These are phyloP conservation scores for Craterostigma plantagineum DNA, from an alignment of 257 asterid genomes.

Conservation along the genomic window DNA sequence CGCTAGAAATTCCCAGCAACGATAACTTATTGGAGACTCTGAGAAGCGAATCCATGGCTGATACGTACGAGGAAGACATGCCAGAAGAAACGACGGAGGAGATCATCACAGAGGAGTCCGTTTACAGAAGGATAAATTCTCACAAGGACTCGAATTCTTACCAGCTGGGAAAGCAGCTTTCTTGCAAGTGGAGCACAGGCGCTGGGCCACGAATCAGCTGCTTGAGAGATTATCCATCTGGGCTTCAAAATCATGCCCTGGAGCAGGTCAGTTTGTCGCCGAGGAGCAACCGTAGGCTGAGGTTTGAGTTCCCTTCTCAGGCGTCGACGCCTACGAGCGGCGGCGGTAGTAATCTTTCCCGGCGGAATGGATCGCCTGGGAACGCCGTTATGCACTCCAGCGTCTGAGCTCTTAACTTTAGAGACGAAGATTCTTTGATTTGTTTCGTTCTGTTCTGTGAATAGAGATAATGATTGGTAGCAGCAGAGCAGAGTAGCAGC, in stretches of 20 bases:
- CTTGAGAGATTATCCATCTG: conserved; percentile 63
- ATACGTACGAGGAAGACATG: conserved; percentile 3
- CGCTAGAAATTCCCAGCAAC: conserved; percentile 10
- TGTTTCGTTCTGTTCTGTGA: conserved; percentile 26
- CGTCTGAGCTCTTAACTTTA: conserved; percentile 11
- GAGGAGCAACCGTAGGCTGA: conserved; percentile 26
- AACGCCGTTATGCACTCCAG: no score
- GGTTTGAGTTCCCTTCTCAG: conserved; percentile 19
- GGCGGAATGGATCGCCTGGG: no score
- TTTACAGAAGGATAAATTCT: conserved; percentile 41
- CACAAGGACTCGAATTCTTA: conserved; percentile 43
- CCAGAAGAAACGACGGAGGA: conserved; percentile 16
- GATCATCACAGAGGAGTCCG: conserved; percentile 28
- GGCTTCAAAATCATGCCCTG: conserved; percentile 56
- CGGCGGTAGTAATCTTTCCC: no score
- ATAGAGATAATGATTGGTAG: conserved; percentile 22
- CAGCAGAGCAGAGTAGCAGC: no score
- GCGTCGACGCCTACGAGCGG: conserved; percentile 26
- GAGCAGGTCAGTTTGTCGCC: conserved; percentile 63
- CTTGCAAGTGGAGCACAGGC: conserved; percentile 85
- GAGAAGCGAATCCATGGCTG: conserved; percentile 19
- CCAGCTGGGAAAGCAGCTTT: conserved; percentile 55
- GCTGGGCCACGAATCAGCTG: conserved; percentile 88
- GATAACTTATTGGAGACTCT: conserved; percentile 22
- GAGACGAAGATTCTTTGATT: conserved; percentile 14